Evolutionary conservation across 768 basidiomycete genomes (phyloP).

Genomic region (Amanita inopinata): DNA sequence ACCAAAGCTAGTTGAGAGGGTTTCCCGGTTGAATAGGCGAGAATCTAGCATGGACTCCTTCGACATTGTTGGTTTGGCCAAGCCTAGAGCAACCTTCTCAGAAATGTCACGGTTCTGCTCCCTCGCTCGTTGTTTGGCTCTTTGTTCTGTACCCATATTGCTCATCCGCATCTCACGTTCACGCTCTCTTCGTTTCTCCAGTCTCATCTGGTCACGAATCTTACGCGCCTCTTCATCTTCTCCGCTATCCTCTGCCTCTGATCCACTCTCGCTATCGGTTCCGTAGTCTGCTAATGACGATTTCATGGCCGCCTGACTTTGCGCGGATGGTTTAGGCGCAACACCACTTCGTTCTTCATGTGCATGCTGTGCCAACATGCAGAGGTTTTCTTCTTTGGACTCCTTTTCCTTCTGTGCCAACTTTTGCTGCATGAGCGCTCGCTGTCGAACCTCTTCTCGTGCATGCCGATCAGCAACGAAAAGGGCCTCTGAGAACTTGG

Average conservation of each 20-base stretch:
- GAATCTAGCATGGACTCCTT: slow-evolving; percentile 98
- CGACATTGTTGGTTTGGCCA: slow-evolving; percentile 92
- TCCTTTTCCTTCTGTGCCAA: slow-evolving; percentile 98
- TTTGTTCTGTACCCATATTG: slow-evolving; percentile 96
- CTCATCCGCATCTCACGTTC: slow-evolving; percentile 98
- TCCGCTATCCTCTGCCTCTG: slow-evolving; percentile 39
- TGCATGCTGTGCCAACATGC: slow-evolving; percentile 89
- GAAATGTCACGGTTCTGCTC: slow-evolving; percentile 99
- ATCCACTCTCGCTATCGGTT: slow-evolving; percentile 59
- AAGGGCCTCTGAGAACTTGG: slow-evolving; percentile 94
- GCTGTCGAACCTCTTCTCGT: slow-evolving; percentile 94
- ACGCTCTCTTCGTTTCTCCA: slow-evolving; percentile 86
- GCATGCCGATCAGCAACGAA: slow-evolving; percentile 96
- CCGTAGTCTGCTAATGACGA: slow-evolving; percentile 81
- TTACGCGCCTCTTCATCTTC: slow-evolving; percentile 81
- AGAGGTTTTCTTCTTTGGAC: slow-evolving; percentile 91
- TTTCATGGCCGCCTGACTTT: slow-evolving; percentile 61
- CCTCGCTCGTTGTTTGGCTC: slow-evolving; percentile 90
- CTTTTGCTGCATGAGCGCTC: slow-evolving; percentile 96
- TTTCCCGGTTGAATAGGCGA: slow-evolving; percentile 94
- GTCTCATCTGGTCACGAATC: slow-evolving; percentile 84
- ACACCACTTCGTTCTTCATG: slow-evolving; percentile 88
- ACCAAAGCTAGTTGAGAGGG: slow-evolving; percentile 69
- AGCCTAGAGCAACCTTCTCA: slow-evolving; percentile 95
- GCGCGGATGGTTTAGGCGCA: slow-evolving; percentile 54